Evolutionary conservation across 768 basidiomycete species (phyloP), one percentile per base, ranked within the genome.

Genomic region (Psilocybe tampanensis): DNA sequence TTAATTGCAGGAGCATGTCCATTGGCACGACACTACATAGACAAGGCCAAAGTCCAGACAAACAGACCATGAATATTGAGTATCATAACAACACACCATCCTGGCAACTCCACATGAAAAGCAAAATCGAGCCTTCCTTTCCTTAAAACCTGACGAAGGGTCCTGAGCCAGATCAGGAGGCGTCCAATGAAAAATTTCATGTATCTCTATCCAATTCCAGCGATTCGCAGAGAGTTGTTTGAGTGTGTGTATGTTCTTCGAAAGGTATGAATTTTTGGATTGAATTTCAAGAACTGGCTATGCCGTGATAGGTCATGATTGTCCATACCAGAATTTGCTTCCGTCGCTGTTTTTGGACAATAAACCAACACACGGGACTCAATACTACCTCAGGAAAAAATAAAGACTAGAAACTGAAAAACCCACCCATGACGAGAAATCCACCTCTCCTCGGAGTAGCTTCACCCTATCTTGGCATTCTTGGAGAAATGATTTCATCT

Each of bases 271-370:
- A 29, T 29, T 29, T 29, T 29, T 29, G 29, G 29, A 29, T 29
- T 29, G 29, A 9, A 29, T 48, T 44, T 36, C 13, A 1, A 44
- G 23, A 49, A 51, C 33, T 44, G 41, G 29, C 48, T 58, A 55
- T 55, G 48, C 62, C 48, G 48, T 43, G 41, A n/a, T n/a, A n/a
- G 68, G 66, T 68, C 68, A 13, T 39, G 13, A 39, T 39, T 59
- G 56, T 48, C 63, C 63, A 54, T 39, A 49, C 22, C 69, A 39
- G 63, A 60, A 64, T 74, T 72, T 74, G 62, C 70, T 74, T 74
- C 72, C 72, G 70, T 65, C 66, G 49, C 65, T 52, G 36, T 33
- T 53, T 56, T 54, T 34, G 60, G 60, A 47, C 55, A 32, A 29
- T 13, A 51, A 26, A n/a, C 15, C 49, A 23, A 41, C 34, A 22